These are phyloP conservation scores for Phaffomyces thermotolerans DNA, from an alignment of 805 yeast genomes.

Conservation along the genomic window DNA sequence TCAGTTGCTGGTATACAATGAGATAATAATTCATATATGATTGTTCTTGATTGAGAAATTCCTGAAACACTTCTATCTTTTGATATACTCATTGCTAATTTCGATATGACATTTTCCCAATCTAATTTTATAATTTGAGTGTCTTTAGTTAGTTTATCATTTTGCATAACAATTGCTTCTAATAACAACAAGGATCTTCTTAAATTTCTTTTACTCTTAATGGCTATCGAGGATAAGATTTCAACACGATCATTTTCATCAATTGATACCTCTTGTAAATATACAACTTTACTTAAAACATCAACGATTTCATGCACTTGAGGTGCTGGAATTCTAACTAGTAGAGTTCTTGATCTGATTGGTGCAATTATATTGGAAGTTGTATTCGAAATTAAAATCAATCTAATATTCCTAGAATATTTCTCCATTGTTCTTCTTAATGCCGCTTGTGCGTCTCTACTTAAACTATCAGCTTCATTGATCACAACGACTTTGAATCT, in stretches of 20 bases:
- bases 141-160: slow-evolving; percentile 39
- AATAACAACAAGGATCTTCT: slow-evolving; percentile 71
- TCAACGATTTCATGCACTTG: slow-evolving; percentile 44
- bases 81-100: slow-evolving; percentile 52
- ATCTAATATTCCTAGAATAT: slow-evolving; percentile 78
- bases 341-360: slow-evolving; percentile 83
- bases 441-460: slow-evolving; percentile 94
- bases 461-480: slow-evolving; percentile 84
- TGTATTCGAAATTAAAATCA: slow-evolving; percentile 79
- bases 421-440: slow-evolving; percentile 94
- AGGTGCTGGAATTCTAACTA: slow-evolving; percentile 87
- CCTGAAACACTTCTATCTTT: slow-evolving; percentile 57
- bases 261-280: slow-evolving; percentile 39
- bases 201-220: slow-evolving; percentile 58
- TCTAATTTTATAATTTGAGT: slow-evolving; percentile 66
- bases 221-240: slow-evolving; percentile 46
- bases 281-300: slow-evolving; percentile 50
- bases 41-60: slow-evolving; percentile 49
- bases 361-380: slow-evolving; percentile 92
- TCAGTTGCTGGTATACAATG: slow-evolving; percentile 89
- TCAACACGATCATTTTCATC: slow-evolving; percentile 25
- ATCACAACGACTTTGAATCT: slow-evolving; percentile 76
- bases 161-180: slow-evolving; percentile 75
- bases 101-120: slow-evolving; percentile 78
- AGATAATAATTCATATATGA: slow-evolving; percentile 75